A percentile compares a stretch with the other conserved stretches of the same genome.
Conservation (phyloP, 2,329 filamentous ascomycete species). For the Claviceps cyperi region DNA sequence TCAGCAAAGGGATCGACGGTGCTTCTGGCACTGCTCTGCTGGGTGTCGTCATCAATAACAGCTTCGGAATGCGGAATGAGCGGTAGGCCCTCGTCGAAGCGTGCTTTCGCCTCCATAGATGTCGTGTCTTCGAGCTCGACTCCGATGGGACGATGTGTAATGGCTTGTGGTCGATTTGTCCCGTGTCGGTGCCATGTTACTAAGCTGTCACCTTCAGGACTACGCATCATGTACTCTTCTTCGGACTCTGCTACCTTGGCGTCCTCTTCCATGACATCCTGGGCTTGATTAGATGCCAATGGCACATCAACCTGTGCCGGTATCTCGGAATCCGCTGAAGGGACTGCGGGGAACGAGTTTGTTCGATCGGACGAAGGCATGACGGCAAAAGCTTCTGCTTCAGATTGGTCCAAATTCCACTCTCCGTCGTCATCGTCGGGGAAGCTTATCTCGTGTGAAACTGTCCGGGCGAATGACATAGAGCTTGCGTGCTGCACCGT, state of each 20-base stretch:
- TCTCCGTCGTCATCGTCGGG: constrained; percentile 45
- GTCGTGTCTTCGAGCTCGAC: constrained; percentile 26
- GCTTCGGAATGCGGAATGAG: constrained; percentile 31
- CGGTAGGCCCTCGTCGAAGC: constrained; percentile 57
- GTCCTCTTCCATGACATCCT: constrained; percentile 37
- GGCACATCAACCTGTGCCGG: constrained; percentile 21
- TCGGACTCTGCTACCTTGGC: constrained; percentile 32
- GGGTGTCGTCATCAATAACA: constrained; percentile 1
- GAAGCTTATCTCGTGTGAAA: constrained; percentile 47
- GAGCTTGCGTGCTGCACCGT: constrained; percentile 42
- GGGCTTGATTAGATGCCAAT: constrained; percentile 34
- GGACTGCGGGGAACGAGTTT: constrained; percentile 49
- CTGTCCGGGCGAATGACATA: constrained; percentile 49
- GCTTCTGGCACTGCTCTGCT: constrained; percentile 10
- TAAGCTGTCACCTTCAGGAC: constrained; percentile 4
- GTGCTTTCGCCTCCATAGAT: constrained; percentile 35
- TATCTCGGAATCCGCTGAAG: constrained; percentile 21
- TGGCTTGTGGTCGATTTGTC: constrained; percentile 10
- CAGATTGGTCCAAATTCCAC: constrained; percentile 36
- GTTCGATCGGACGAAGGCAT: constrained; percentile 43
- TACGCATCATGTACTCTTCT: constrained; percentile 16
- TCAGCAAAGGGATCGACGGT: constrained; percentile 25
- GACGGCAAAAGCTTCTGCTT: constrained; percentile 44
- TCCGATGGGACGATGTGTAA: constrained; percentile 25
- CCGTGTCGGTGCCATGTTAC: constrained; percentile 5